Conservation (phyloP, 768 basidiomycete species). For the Lanmaoa pseudosensibilis region DNA sequence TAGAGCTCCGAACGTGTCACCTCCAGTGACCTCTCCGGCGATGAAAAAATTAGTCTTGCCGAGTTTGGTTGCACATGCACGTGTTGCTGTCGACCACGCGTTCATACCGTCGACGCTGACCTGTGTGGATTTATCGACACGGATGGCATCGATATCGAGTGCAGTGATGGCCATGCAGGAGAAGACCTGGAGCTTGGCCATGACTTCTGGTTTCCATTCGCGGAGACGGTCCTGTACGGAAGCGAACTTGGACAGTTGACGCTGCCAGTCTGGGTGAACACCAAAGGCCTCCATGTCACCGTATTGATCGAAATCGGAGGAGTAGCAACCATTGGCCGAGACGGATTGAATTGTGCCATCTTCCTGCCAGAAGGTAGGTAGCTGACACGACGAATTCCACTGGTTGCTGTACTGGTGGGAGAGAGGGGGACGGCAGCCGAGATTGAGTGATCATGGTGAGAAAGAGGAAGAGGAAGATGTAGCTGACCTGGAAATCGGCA, state of each 20-base stretch:
- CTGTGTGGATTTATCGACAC: slow-evolving; percentile 94
- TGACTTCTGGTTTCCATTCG: slow-evolving; percentile 83
- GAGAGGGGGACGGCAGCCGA: neutral
- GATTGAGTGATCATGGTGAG: neutral
- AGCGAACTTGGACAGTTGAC: slow-evolving; percentile 92
- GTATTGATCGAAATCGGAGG: slow-evolving; percentile 91
- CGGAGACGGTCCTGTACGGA: slow-evolving; percentile 95
- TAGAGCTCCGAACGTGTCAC: slow-evolving; percentile 83
- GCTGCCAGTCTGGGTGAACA: slow-evolving; percentile 93
- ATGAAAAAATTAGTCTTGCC: slow-evolving; percentile 90
- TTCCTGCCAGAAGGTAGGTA: slow-evolving; percentile 82
- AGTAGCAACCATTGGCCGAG: slow-evolving; percentile 68
- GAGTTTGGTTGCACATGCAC: slow-evolving; percentile 67
- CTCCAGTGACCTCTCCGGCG: slow-evolving; percentile 92
- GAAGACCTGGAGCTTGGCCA: slow-evolving; percentile 74
- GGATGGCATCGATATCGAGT: slow-evolving; percentile 90
- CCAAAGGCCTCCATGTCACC: slow-evolving; percentile 98
- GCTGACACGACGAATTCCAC: slow-evolving; percentile 70
- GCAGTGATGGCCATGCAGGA: slow-evolving; percentile 86
- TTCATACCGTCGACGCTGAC: slow-evolving; percentile 81
- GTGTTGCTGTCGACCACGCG: slow-evolving; percentile 70
- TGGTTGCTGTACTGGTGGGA: slow-evolving; percentile 55
- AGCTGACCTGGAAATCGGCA: slow-evolving; percentile 72
- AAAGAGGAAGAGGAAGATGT: neutral
- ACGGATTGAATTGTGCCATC: slow-evolving; percentile 57